Evolutionary conservation across 805 yeast genomes (phyloP).

Genomic region (Spathaspora boniae): DNA sequence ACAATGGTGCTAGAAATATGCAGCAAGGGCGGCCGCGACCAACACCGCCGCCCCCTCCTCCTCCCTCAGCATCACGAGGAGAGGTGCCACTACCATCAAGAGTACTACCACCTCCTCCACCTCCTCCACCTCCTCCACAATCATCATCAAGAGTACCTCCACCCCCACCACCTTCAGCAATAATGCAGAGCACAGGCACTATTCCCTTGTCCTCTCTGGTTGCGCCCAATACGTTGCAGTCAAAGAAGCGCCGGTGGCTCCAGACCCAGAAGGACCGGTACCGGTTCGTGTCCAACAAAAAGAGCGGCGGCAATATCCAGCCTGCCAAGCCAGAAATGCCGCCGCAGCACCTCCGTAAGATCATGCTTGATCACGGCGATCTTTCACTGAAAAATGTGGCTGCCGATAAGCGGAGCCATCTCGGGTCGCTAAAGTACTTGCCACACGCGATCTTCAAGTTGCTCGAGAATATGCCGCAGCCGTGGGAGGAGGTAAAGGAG

Average conservation of each 20-base stretch:
- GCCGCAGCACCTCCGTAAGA: conserved; percentile 86
- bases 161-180: too few species aligned
- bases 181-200: too few species aligned
- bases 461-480: conserved; percentile 95
- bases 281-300: conserved; percentile 21
- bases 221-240: too few species aligned
- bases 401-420: conserved; percentile 78
- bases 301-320: conserved; percentile 46
- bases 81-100: conserved; percentile 15
- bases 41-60: conserved; percentile 12
- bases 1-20: too few species aligned
- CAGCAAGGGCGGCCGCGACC: neutral
- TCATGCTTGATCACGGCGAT: conserved; percentile 80
- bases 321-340: conserved; percentile 81
- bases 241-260: conserved; percentile 56
- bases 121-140: conserved; percentile 21
- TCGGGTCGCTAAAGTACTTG: conserved; percentile 90
- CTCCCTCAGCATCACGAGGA: conserved; percentile 7
- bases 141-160: conserved; percentile 17
- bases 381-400: conserved; percentile 75
- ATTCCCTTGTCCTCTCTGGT: too few species aligned
- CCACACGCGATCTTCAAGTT: conserved; percentile 93
- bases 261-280: conserved; percentile 59
- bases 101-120: conserved; percentile 36
- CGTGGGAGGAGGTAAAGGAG: conserved; percentile 89